Evolutionary conservation across 768 basidiomycete species (phyloP), one percentile per base, ranked within the genome.

Genomic region (Russula olivacea): DNA sequence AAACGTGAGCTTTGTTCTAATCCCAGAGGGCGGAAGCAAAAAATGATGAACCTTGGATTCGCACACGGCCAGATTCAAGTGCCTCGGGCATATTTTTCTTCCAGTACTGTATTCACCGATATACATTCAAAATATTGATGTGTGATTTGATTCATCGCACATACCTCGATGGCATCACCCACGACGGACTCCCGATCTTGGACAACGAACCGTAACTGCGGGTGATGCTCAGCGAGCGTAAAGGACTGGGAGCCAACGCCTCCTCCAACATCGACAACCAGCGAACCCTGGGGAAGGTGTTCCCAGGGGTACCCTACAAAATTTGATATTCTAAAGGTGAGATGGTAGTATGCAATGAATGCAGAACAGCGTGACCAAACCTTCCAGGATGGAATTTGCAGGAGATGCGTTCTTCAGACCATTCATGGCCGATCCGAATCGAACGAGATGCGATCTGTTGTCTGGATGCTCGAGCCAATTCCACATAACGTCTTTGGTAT

Each of bases 211-310:
- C 50, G 51, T 28, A 59, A 53, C 1, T 64, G 47, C 9, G 57
- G 15, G 17, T 59, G 45, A 23, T 45, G 40, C 8, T 1, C 8
- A 19, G 61, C 55, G 15, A 63, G 50, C 15, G 40, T 51, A 14
- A 63, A 51, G 14, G 61, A 58, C n/a, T 63, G 56, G 5, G 36
- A 11, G 36, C 36, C 36, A 12, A 36, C 36, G 36, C 36, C 36
- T 36, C 62, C 57, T 6, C 62, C 63, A 48, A 59, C 51, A 50
- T 64, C 63, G 32, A 64, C 53, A 19, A 64, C 58, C 17, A 64
- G 19, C 1, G 63, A 53, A 28, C 52, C 63, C n/a, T 48, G 21
- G 8, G 55, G 55, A 8, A 64, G 58, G 8, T 34, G n/a, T 36
- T 30, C 32, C 62, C 62, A 63, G 17, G 19, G 21, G 34, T 43